phyloP scores from a whole-genome alignment of 768 basidiomycete genomes.

The Lentinula sp. region DNA sequence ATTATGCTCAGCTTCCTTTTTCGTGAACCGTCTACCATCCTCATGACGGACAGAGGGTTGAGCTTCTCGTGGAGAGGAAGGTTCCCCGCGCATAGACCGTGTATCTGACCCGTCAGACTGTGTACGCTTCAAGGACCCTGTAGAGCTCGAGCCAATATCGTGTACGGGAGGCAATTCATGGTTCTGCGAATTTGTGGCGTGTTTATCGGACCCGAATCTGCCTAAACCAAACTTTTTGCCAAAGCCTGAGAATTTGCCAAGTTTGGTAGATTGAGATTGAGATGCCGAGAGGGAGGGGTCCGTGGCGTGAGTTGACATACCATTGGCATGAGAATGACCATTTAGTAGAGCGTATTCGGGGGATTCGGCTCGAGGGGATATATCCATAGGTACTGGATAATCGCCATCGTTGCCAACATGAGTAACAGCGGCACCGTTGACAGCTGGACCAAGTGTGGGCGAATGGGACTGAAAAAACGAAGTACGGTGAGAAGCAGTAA shows the following conservation, averaged over 20 bases:
- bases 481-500: constrained; percentile 46
- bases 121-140: constrained; percentile 67
- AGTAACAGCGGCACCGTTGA: not conserved
- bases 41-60: not conserved
- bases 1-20: constrained; percentile 36
- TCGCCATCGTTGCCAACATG: constrained; percentile 27
- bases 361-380: constrained; percentile 44
- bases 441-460: constrained; percentile 7
- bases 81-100: constrained; percentile 34
- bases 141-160: constrained; percentile 46
- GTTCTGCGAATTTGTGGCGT: constrained; percentile 64
- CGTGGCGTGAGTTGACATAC: constrained; percentile 45
- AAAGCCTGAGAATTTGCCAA: constrained; percentile 52
- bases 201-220: constrained; percentile 71
- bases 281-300: constrained; percentile 15
- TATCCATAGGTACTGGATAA: constrained; percentile 49
- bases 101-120: constrained; percentile 75
- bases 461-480: constrained; percentile 34
- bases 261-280: constrained; percentile 26
- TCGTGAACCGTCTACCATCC: not conserved
- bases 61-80: constrained; percentile 33
- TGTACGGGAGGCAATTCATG: constrained; percentile 64
- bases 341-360: constrained; percentile 31
- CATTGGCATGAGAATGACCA: constrained; percentile 44
- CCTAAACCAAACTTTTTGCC: constrained; percentile 51